phyloP scores from a whole-genome alignment of 2,329 filamentous ascomycete genomes.

The Fusarium hostae region DNA sequence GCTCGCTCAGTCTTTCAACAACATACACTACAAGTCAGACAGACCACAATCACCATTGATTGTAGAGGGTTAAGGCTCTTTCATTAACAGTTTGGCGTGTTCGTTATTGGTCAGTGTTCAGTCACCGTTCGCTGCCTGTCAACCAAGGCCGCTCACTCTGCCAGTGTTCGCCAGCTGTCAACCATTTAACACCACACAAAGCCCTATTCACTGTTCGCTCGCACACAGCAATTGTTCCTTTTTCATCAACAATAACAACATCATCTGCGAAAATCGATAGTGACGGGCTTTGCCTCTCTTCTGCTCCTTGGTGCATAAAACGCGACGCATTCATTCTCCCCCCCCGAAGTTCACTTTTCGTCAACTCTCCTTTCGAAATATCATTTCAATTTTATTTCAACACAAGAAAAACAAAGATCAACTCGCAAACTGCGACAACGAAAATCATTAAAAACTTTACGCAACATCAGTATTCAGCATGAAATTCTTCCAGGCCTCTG shows the following conservation, averaged over 20 bases:
- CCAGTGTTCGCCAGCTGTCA: slow-evolving; percentile 41
- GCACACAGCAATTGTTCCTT: slow-evolving; percentile 24
- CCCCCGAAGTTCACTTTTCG: slow-evolving; percentile 11
- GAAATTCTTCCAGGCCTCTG: slow-evolving; percentile 32
- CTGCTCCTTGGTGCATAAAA: slow-evolving; percentile 31
- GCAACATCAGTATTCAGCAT: slow-evolving; percentile 29
- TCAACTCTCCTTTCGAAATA: slow-evolving; percentile 27
- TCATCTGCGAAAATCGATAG: slow-evolving; percentile 20
- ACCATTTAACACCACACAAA: slow-evolving; percentile 13
- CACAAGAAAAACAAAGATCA: slow-evolving; percentile 12
- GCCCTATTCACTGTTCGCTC: slow-evolving; percentile 28
- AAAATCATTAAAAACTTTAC: not conserved
- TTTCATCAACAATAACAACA: slow-evolving; percentile 25
- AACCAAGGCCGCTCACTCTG: slow-evolving; percentile 8
- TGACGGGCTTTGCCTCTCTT: slow-evolving; percentile 31
- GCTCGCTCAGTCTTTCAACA: slow-evolving; percentile 20
- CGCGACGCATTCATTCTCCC: slow-evolving; percentile 32
- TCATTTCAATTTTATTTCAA: slow-evolving; percentile 18
- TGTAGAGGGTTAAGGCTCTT: not conserved
- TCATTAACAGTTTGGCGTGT: not conserved
- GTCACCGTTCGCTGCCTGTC: not conserved
- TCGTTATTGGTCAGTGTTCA: slow-evolving; percentile 26
- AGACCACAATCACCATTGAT: slow-evolving; percentile 8
- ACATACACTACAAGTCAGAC: slow-evolving; percentile 13
- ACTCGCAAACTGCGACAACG: slow-evolving; percentile 5